These are phyloP conservation scores for Macrocybe sp. DNA, from an alignment of 1,284 basidiomycete genomes.

Conservation along the genomic window DNA sequence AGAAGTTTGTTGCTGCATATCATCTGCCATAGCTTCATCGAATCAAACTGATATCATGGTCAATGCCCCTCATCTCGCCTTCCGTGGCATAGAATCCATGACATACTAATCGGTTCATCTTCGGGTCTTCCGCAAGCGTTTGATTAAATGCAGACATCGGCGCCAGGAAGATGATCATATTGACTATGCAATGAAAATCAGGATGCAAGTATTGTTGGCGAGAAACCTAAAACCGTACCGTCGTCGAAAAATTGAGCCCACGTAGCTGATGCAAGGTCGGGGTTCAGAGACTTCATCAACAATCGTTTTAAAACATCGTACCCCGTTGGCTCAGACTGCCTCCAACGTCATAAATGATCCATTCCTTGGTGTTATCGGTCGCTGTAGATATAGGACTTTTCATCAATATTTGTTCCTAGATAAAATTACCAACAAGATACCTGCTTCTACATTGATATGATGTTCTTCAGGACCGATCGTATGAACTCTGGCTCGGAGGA, in stretches of 20 bases:
- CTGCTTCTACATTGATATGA: conserved; percentile 45
- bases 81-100: conserved; percentile 1
- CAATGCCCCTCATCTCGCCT: not conserved
- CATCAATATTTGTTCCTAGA: not conserved
- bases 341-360: conserved; percentile 62
- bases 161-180: conserved; percentile 61
- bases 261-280: conserved; percentile 32
- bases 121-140: conserved; percentile 51
- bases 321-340: conserved; percentile 52
- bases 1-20: conserved; percentile 56
- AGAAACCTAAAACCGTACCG: conserved; percentile 29
- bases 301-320: conserved; percentile 18
- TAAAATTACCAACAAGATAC: conserved; percentile 21
- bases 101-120: conserved; percentile 52
- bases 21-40: conserved; percentile 55
- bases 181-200: conserved; percentile 30
- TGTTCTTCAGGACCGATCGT: conserved; percentile 65
- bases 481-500: conserved; percentile 58
- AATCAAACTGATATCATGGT: conserved; percentile 39
- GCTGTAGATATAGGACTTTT: conserved; percentile 18
- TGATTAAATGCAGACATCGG: conserved; percentile 65
- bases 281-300: not conserved
- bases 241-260: conserved; percentile 68
- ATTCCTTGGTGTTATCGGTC: conserved; percentile 37
- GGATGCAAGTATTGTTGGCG: not conserved